Evolutionary conservation across 2,329 filamentous ascomycete genomes (phyloP), one percentile per base, ranked within the genome.

Genomic region (Ramularia collo-cygni): DNA sequence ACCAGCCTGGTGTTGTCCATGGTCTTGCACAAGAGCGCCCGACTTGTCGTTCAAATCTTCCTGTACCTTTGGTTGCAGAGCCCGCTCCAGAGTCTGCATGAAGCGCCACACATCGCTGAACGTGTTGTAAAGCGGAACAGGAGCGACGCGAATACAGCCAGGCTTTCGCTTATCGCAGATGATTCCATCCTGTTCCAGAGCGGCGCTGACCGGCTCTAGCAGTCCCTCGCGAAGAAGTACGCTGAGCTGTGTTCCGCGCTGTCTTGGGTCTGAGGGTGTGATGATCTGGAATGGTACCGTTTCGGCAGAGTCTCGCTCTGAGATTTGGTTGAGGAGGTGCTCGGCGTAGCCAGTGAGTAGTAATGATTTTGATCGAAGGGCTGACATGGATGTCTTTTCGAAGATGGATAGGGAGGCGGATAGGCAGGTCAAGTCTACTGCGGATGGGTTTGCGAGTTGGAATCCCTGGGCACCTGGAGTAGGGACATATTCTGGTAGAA

Each of bases 111-210:
- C 79, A 52, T 95, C 88, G 40, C 72, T 71, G 58, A 86, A 93
- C 1, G 76, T 79, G 55, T 89, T 89, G 64, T 94, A 95, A 51
- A 95, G 61, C 8, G 88, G 86, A 32, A 84, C 82, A 1, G 88
- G 87, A 1, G 88, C 86, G 1, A 93, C 79, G 2, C 88, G 71
- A 38, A 95, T 81, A 10, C 94, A 87, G 57, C 89, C 81, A 1
- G 88, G 88, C 62, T 86, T 87, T 44, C 88, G 71, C 71, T 92
- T 84, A 58, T 95, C 88, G 31, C 85, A 79, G 1, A 93, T 74
- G 2, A 92, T 78, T 1, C 83, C 84, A 3, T 76, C 72, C 9
- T 75, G 72, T 51, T 84, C 77, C 18, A 95, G 59, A 21, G 72
- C 71, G 32, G 68, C 66, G 38, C 77, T 71, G 2, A 93, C 77